Conservation (phyloP, 805 yeast genomes). For the Teunomyces funiuensis region DNA sequence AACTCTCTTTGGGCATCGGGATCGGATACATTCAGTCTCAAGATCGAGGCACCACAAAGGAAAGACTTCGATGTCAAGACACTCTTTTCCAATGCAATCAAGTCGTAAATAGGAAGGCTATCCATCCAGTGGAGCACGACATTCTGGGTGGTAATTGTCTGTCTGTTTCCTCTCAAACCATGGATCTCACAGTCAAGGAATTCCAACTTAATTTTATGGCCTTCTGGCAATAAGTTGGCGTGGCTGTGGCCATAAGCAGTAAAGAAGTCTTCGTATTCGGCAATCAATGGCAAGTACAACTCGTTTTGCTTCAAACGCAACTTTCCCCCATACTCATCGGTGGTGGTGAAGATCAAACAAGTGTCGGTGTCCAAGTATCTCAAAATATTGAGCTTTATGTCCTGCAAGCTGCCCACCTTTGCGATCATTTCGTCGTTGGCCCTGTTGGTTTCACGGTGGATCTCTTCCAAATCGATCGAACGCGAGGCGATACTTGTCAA, state of each 20-base stretch:
- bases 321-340: conserved; percentile 76
- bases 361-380: conserved; percentile 95
- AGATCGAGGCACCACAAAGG: conserved; percentile 70
- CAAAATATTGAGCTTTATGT: conserved; percentile 59
- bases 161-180: conserved; percentile 81
- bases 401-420: conserved; percentile 61
- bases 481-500: conserved; percentile 85
- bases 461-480: conserved; percentile 66
- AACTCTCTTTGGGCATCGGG: conserved; percentile 16
- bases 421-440: conserved; percentile 49
- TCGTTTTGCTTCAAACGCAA: conserved; percentile 79
- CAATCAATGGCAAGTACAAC: conserved; percentile 71
- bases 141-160: conserved; percentile 54
- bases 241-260: conserved; percentile 36
- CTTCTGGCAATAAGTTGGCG: conserved; percentile 23
- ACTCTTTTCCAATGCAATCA: conserved; percentile 89
- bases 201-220: conserved; percentile 42
- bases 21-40: conserved; percentile 46
- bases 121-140: conserved; percentile 68
- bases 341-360: conserved; percentile 79
- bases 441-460: conserved; percentile 35
- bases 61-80: conserved; percentile 83
- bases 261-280: conserved; percentile 61
- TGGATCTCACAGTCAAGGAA: conserved; percentile 77
- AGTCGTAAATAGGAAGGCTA: conserved; percentile 66